These are phyloP conservation scores for Phyllosticta citrichinensis DNA, from an alignment of 2,329 filamentous ascomycete genomes.

Conservation along the genomic window DNA sequence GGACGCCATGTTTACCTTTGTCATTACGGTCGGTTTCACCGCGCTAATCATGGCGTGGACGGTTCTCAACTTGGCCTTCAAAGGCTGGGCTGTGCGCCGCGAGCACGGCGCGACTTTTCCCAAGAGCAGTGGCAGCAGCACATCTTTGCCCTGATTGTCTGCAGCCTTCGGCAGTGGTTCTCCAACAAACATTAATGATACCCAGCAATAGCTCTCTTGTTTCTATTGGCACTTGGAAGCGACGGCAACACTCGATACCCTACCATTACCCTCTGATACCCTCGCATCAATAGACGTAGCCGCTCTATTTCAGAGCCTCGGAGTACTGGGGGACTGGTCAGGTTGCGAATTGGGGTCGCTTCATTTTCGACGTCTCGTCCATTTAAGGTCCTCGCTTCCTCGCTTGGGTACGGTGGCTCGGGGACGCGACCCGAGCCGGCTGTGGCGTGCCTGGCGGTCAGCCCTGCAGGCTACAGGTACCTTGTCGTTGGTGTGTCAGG, in stretches of 20 bases:
- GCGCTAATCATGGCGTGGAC: constrained; percentile 80
- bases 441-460: not conserved
- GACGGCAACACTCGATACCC: not conserved
- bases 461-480: not conserved
- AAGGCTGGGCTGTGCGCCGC: constrained; percentile 62
- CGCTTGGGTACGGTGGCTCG: not conserved
- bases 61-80: constrained; percentile 66
- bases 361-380: not conserved
- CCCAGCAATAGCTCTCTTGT: not conserved
- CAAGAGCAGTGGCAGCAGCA: not conserved
- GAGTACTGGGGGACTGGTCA: not conserved
- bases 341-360: not conserved
- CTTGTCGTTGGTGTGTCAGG: not conserved
- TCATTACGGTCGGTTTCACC: constrained; percentile 73
- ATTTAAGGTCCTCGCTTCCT: not conserved
- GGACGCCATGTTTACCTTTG: constrained; percentile 91
- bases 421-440: not conserved
- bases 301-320: not conserved
- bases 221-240: not conserved
- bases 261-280: not conserved
- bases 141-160: constrained; percentile 2
- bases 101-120: constrained; percentile 17
- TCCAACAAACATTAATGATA: constrained; percentile 1
- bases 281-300: not conserved
- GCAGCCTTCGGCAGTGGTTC: not conserved